Conservation (phyloP, 495 filamentous ascomycete genomes). For the Penicillium flavigenum region DNA sequence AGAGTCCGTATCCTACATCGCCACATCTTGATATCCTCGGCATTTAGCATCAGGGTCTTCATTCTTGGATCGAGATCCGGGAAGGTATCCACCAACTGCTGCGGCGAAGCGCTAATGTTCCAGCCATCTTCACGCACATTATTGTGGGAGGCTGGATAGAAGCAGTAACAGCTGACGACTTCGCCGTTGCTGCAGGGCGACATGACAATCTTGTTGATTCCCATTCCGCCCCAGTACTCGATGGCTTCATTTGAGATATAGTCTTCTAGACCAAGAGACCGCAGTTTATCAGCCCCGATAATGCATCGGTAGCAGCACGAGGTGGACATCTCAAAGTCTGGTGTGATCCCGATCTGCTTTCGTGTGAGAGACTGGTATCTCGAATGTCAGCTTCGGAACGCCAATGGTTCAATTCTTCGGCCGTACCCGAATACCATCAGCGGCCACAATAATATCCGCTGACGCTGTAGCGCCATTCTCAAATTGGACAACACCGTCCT, state of each 20-base stretch:
- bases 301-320: slow-evolving; percentile 35
- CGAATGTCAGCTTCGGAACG: neutral
- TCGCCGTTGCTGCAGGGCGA: slow-evolving; percentile 34
- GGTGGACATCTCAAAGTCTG: slow-evolving; percentile 28
- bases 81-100: slow-evolving; percentile 31
- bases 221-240: slow-evolving; percentile 38
- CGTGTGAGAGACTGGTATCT: slow-evolving; percentile 17
- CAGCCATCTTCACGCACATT: slow-evolving; percentile 33
- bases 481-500: slow-evolving; percentile 25
- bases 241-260: slow-evolving; percentile 31
- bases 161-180: slow-evolving; percentile 31
- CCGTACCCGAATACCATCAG: slow-evolving; percentile 29
- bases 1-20: slow-evolving; percentile 17
- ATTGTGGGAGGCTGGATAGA: slow-evolving; percentile 23
- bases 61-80: slow-evolving; percentile 28
- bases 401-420: no score
- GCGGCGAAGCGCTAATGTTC: slow-evolving; percentile 24
- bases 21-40: slow-evolving; percentile 36
- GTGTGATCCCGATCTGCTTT: slow-evolving; percentile 25
- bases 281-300: slow-evolving; percentile 32
- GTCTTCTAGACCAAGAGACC: slow-evolving; percentile 23
- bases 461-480: slow-evolving; percentile 21
- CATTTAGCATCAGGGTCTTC: slow-evolving; percentile 28
- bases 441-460: slow-evolving; percentile 29
- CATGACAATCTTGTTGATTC: slow-evolving; percentile 35